phyloP scores from a whole-genome alignment of 1,139 yeast species.

The Saccharomycopsis hybrid region DNA sequence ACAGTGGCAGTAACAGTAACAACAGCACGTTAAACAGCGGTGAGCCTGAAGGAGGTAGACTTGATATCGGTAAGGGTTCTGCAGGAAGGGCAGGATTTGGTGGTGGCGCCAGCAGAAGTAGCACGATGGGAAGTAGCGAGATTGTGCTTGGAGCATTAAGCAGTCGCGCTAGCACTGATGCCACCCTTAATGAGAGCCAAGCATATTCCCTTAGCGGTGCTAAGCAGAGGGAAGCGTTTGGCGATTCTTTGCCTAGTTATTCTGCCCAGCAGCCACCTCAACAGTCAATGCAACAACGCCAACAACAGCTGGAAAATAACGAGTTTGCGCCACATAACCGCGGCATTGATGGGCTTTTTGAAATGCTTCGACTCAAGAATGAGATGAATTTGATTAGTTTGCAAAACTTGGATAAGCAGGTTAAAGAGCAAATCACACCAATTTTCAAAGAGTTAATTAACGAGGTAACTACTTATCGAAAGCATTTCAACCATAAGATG shows the following conservation, averaged over 20 bases:
- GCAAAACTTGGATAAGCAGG: slow-evolving; percentile 17
- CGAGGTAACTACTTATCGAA: slow-evolving; percentile 10
- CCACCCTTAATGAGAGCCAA: no score
- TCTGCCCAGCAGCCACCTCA: slow-evolving; percentile 9
- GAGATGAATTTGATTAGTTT: slow-evolving; percentile 17
- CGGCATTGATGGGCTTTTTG: slow-evolving; percentile 21
- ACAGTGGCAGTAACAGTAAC: neutral
- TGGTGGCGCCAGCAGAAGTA: slow-evolving; percentile 12
- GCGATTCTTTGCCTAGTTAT: slow-evolving; percentile 17
- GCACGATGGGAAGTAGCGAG: slow-evolving; percentile 20
- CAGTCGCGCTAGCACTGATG: no score
- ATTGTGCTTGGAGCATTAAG: slow-evolving; percentile 21
- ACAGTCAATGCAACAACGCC: no score
- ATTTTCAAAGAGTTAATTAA: slow-evolving; percentile 16
- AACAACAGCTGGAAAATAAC: neutral
- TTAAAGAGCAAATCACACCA: slow-evolving; percentile 18
- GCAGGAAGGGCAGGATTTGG: neutral
- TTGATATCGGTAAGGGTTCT: neutral
- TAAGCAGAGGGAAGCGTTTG: slow-evolving; percentile 4
- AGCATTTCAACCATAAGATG: slow-evolving; percentile 15
- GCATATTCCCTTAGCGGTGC: slow-evolving; percentile 10
- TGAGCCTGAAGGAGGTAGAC: slow-evolving; percentile 2
- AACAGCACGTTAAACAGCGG: slow-evolving; percentile 4
- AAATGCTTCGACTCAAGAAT: slow-evolving; percentile 18
- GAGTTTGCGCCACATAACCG: slow-evolving; percentile 18